Evolutionary conservation across 805 yeast species (phyloP).

Genomic region (Lachancea lanzarotensis): DNA sequence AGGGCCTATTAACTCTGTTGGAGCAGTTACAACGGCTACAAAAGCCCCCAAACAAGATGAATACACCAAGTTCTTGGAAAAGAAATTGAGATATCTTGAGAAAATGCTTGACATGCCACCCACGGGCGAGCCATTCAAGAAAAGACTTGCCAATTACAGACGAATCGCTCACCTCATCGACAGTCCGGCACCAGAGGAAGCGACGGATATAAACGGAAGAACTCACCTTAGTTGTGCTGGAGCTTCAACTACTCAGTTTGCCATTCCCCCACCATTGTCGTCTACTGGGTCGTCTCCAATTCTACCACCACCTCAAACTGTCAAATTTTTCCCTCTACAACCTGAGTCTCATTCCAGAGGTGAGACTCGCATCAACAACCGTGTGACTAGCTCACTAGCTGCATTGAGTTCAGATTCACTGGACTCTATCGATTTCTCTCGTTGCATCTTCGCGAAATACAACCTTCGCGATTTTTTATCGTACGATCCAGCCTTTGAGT

Average conservation of each 20-base stretch:
- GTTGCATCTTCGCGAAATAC: conserved; percentile 41
- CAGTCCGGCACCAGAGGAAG: conserved; percentile 3
- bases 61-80: conserved; percentile 51
- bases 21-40: background rate
- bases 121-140: conserved; percentile 25
- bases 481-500: conserved; percentile 45
- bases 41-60: conserved; percentile 38
- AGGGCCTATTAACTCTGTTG: background rate
- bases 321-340: conserved; percentile 9
- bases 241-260: background rate
- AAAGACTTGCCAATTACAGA: conserved; percentile 33
- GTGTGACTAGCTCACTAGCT: conserved; percentile 9
- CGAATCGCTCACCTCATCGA: conserved; percentile 34
- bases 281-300: conserved; percentile 6
- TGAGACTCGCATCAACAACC: background rate
- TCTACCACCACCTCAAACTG: conserved; percentile 7
- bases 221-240: background rate
- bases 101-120: conserved; percentile 33
- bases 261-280: background rate
- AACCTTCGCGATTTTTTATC: conserved; percentile 41
- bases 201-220: background rate
- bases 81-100: conserved; percentile 47
- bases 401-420: conserved; percentile 27
- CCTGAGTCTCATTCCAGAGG: background rate
- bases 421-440: conserved; percentile 36